Conservation (phyloP, 805 yeast species). For the Nematodospora valgi region DNA sequence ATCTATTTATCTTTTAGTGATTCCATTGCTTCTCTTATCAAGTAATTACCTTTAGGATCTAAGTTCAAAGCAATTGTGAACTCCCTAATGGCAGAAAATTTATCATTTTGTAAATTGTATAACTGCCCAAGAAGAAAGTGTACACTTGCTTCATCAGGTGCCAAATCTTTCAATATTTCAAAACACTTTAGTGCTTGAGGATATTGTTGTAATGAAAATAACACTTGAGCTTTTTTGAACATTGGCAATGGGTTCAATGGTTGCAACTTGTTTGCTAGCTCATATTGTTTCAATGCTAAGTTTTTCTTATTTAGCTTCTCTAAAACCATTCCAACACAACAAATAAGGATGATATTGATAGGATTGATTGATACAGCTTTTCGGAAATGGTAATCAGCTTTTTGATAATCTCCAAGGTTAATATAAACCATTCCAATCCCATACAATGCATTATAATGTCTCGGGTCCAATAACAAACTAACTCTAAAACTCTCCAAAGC, state of each 20-base stretch:
- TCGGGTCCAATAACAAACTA: slow-evolving; percentile 71
- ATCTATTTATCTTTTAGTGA: slow-evolving; percentile 25
- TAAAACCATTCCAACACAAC: slow-evolving; percentile 91
- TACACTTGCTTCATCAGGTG: slow-evolving; percentile 94
- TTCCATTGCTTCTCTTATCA: slow-evolving; percentile 83
- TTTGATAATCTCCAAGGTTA: slow-evolving; percentile 77
- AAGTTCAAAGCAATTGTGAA: slow-evolving; percentile 85
- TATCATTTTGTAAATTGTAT: slow-evolving; percentile 71
- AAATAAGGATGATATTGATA: slow-evolving; percentile 79
- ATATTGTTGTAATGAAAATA: slow-evolving; percentile 68
- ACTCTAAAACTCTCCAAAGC: slow-evolving; percentile 80
- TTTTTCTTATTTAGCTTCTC: slow-evolving; percentile 69
- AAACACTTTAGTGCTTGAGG: slow-evolving; percentile 72
- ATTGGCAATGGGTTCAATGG: slow-evolving; percentile 83
- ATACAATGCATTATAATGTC: slow-evolving; percentile 92
- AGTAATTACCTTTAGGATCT: slow-evolving; percentile 88
- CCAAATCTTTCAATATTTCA: slow-evolving; percentile 66
- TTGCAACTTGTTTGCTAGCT: slow-evolving; percentile 77
- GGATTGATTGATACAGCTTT: slow-evolving; percentile 90
- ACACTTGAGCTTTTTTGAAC: slow-evolving; percentile 82
- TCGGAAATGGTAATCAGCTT: slow-evolving; percentile 83
- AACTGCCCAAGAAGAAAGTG: slow-evolving; percentile 87
- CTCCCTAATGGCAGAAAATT: slow-evolving; percentile 75
- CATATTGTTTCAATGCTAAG: slow-evolving; percentile 77
- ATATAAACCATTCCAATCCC: slow-evolving; percentile 94